Conservation (phyloP, 2,329 filamentous ascomycete genomes). For the Coniochaeta hoffmannii region DNA sequence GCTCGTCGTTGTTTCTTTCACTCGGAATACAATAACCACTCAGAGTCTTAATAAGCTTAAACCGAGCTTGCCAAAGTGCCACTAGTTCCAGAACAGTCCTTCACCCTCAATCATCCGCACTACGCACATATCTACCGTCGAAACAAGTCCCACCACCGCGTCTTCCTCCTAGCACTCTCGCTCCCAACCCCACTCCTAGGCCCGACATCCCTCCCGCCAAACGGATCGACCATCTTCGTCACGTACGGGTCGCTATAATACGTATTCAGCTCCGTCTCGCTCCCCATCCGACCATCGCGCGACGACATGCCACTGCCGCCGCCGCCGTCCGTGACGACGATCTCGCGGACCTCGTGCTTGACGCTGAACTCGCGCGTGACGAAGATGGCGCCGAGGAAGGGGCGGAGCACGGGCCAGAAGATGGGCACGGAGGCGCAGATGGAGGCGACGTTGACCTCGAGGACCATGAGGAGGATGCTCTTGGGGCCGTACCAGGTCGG, state of each 20-base stretch:
- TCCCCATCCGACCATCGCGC: neutral
- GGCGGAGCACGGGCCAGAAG: conserved; percentile 20
- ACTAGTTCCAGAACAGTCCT: no score
- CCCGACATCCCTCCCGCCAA: conserved; percentile 2
- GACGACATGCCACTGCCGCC: neutral
- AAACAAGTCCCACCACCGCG: neutral
- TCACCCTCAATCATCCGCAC: no score
- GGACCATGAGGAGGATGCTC: conserved; percentile 15
- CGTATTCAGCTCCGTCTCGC: neutral
- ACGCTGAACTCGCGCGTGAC: conserved; percentile 19
- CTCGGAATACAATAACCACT: no score
- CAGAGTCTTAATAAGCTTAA: no score
- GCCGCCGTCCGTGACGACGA: no score
- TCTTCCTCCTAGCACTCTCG: neutral
- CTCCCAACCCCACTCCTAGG: neutral
- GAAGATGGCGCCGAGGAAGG: conserved; percentile 17
- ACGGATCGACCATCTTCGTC: conserved; percentile 9
- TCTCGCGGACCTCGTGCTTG: conserved; percentile 5
- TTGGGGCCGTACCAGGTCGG: conserved; percentile 19
- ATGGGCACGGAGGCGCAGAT: conserved; percentile 19
- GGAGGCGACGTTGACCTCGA: conserved; percentile 20
- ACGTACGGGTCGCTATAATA: conserved; percentile 11
- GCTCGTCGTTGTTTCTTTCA: no score
- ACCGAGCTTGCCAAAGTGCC: no score
- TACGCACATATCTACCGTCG: no score